Percentiles rank a stretch among this genome's conserved stretches.
phyloP scores from a whole-genome alignment of 805 yeast genomes.

The Candida railenensis region DNA sequence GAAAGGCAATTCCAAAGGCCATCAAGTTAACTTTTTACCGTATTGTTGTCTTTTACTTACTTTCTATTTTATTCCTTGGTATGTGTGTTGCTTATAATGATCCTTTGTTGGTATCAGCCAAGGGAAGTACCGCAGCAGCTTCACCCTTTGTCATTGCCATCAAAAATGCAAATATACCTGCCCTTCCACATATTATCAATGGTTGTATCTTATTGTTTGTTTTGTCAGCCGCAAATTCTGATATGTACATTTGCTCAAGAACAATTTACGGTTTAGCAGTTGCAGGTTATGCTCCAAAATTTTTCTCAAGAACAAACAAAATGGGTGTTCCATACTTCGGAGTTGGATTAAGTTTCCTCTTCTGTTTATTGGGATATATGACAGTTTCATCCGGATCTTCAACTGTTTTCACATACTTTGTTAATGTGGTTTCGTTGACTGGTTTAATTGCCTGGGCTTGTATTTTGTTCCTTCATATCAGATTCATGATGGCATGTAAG shows the following conservation, averaged over 20 bases:
- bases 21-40: slow-evolving; percentile 68
- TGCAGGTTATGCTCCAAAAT: slow-evolving; percentile 70
- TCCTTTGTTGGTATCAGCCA: slow-evolving; percentile 49
- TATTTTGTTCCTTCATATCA: slow-evolving; percentile 64
- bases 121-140: slow-evolving; percentile 62
- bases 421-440: slow-evolving; percentile 73
- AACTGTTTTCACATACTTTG: slow-evolving; percentile 64
- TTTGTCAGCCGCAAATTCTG: slow-evolving; percentile 80
- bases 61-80: slow-evolving; percentile 62
- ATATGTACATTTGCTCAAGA: slow-evolving; percentile 75
- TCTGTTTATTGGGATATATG: slow-evolving; percentile 72
- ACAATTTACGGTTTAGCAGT: slow-evolving; percentile 69
- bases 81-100: slow-evolving; percentile 65
- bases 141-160: slow-evolving; percentile 87
- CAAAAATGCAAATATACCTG: slow-evolving; percentile 59
- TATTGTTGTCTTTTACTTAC: slow-evolving; percentile 60
- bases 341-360: slow-evolving; percentile 46
- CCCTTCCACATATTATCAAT: slow-evolving; percentile 72
- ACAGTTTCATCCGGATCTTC: slow-evolving; percentile 56
- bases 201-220: slow-evolving; percentile 76
- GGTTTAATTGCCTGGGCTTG: slow-evolving; percentile 77
- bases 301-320: slow-evolving; percentile 58
- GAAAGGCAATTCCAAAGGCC: slow-evolving; percentile 70
- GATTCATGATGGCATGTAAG: slow-evolving; percentile 61
- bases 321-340: slow-evolving; percentile 73